phyloP scores from a whole-genome alignment of 2,329 filamentous ascomycete species.

The Zalaria obscura region DNA sequence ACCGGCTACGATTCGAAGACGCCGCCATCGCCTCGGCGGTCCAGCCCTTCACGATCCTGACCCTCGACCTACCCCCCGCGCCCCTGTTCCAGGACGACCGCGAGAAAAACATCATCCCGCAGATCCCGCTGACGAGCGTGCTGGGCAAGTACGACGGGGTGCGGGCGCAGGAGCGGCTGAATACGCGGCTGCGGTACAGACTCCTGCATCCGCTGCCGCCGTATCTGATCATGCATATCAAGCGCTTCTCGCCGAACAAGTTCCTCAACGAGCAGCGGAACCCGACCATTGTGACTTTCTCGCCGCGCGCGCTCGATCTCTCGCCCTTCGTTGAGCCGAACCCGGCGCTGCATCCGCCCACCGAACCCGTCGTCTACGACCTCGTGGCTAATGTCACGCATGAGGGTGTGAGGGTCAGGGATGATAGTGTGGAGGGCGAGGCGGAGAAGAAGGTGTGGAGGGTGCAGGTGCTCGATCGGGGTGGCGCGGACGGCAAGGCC shows the following conservation, averaged over 20 bases:
- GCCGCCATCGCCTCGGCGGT: conserved; percentile 67
- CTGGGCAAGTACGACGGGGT: conserved; percentile 87
- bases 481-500: conserved; percentile 23
- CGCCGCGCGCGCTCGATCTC: conserved; percentile 72
- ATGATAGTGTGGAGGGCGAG: conserved; percentile 76
- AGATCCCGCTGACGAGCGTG: conserved; percentile 69
- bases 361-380: conserved; percentile 87
- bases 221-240: conserved; percentile 86
- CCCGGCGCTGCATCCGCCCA: conserved; percentile 51
- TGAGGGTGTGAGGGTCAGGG: conserved; percentile 62
- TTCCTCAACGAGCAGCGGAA: conserved; percentile 84
- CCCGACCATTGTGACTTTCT: conserved; percentile 95
- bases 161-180: conserved; percentile 73
- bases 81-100: conserved; percentile 93
- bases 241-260: conserved; percentile 93
- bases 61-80: conserved; percentile 78
- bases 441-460: conserved; percentile 92
- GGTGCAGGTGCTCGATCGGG: conserved; percentile 70
- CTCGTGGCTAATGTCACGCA: conserved; percentile 89
- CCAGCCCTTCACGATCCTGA: conserved; percentile 78
- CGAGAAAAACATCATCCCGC: conserved; percentile 91
- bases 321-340: conserved; percentile 84
- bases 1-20: conserved; percentile 86
- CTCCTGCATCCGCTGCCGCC: conserved; percentile 83
- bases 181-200: conserved; percentile 77